These are phyloP conservation scores for Exophiala sideris DNA, from an alignment of 2,329 filamentous ascomycete species.

Conservation along the genomic window DNA sequence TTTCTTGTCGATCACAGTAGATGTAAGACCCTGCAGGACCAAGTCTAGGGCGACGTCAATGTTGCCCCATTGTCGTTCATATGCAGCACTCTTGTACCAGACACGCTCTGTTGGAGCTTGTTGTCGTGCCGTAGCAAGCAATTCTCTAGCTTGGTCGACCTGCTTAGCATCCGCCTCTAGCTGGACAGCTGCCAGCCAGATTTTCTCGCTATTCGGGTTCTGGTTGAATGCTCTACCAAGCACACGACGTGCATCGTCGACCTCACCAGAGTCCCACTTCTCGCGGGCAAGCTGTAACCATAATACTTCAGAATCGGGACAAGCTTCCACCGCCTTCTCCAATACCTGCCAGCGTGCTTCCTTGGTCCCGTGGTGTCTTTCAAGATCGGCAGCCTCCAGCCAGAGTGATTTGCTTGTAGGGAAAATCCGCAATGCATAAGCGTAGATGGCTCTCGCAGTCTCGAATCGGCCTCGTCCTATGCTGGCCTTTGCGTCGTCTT, in stretches of 20 bases:
- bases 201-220: constrained; percentile 95
- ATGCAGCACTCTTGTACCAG: constrained; percentile 93
- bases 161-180: constrained; percentile 88
- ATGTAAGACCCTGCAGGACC: constrained; percentile 65
- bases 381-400: constrained; percentile 85
- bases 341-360: constrained; percentile 80
- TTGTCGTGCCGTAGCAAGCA: constrained; percentile 77
- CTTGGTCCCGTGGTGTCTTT: constrained; percentile 81
- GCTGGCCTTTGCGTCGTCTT: constrained; percentile 83
- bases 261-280: constrained; percentile 83
- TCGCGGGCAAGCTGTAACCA: constrained; percentile 97
- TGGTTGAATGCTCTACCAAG: constrained; percentile 88
- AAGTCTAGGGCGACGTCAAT: constrained; percentile 79
- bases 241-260: constrained; percentile 80
- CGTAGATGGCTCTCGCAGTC: constrained; percentile 90
- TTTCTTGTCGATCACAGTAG: constrained; percentile 25
- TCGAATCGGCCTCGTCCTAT: constrained; percentile 79
- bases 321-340: constrained; percentile 90
- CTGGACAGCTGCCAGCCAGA: constrained; percentile 95
- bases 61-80: constrained; percentile 81
- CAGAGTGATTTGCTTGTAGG: constrained; percentile 83
- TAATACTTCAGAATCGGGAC: constrained; percentile 82
- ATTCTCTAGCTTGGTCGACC: constrained; percentile 73
- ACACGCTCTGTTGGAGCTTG: constrained; percentile 93
- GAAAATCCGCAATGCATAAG: constrained; percentile 85